Conservation (phyloP, 163 green algal genomes). For the Volvox carteri region DNA sequence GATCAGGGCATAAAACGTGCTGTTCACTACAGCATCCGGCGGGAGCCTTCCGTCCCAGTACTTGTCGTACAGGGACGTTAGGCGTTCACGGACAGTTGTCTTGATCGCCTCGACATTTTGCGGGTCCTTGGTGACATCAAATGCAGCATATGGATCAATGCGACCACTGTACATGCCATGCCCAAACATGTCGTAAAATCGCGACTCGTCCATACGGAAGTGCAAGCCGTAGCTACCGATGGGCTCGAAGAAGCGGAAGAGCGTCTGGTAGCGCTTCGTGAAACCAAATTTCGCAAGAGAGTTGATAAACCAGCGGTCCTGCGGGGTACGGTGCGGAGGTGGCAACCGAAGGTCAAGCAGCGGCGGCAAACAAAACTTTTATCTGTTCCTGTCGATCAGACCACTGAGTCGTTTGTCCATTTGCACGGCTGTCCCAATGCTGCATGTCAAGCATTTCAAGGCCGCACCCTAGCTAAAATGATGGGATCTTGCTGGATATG, state of each 20-base stretch:
- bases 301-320: slow-evolving; percentile 2
- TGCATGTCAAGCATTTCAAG: no score
- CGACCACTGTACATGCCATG: not conserved
- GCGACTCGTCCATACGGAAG: not conserved
- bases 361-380: no score
- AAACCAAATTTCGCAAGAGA: not conserved
- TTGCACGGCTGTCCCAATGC: no score
- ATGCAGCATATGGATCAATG: not conserved
- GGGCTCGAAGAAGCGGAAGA: not conserved
- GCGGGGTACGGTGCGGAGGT: no score
- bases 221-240: slow-evolving; percentile 1
- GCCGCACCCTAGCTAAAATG: no score
- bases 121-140: not conserved
- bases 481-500: no score
- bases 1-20: not conserved
- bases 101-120: not conserved
- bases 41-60: not conserved
- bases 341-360: no score
- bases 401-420: no score
- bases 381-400: no score
- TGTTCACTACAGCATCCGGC: not conserved
- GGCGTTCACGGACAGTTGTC: not conserved
- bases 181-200: not conserved
- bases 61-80: not conserved
- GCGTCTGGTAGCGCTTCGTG: not conserved